Conservation (phyloP, 306 rosid genomes). For the Cicer bijugum region DNA sequence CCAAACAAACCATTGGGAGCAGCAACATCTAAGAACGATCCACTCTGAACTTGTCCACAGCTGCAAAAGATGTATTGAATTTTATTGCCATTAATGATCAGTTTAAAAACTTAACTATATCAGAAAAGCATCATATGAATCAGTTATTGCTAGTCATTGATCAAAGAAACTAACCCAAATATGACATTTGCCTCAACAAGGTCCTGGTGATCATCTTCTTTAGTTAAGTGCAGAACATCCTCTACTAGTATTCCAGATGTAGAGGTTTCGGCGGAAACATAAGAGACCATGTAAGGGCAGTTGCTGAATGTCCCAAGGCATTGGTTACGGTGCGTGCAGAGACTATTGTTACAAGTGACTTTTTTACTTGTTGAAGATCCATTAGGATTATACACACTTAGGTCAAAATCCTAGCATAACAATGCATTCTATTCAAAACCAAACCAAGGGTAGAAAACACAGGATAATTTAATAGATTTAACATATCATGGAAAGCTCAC, state of each 20-base stretch:
- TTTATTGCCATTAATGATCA: conserved; percentile 14
- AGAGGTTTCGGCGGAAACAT: conserved; percentile 85
- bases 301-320: conserved; percentile 65
- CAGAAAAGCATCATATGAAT: neutral
- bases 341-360: conserved; percentile 71
- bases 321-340: conserved; percentile 65
- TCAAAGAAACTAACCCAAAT: conserved; percentile 74
- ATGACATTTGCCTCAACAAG: conserved; percentile 74
- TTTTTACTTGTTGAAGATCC: conserved; percentile 80
- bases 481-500: conserved; percentile 17
- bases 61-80: conserved; percentile 54
- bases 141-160: neutral
- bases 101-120: conserved; percentile 20
- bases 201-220: conserved; percentile 61
- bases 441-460: conserved; percentile 29
- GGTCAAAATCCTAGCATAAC: conserved; percentile 68
- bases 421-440: conserved; percentile 25
- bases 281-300: conserved; percentile 92
- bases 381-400: conserved; percentile 77
- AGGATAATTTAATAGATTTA: neutral
- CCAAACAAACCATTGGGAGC: conserved; percentile 97
- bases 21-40: conserved; percentile 87
- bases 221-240: conserved; percentile 77
- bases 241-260: conserved; percentile 82
- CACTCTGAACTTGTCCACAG: conserved; percentile 93